These are phyloP conservation scores for Alternaria arborescens DNA, from an alignment of 2,329 filamentous ascomycete species.

Conservation along the genomic window DNA sequence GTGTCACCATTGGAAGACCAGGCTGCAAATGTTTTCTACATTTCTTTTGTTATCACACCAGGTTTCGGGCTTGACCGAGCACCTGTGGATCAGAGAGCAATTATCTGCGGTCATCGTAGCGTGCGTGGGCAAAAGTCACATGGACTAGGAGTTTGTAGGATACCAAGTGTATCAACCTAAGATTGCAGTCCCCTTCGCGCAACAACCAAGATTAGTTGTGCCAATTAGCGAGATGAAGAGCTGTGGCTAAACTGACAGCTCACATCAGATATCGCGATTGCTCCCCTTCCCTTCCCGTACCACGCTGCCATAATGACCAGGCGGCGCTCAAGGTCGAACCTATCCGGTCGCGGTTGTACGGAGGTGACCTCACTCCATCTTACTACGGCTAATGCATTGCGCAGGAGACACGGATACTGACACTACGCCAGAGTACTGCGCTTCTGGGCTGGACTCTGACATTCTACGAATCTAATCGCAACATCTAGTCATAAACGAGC, in stretches of 20 bases:
- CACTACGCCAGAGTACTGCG: slow-evolving; percentile 7
- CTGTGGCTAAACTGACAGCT: slow-evolving; percentile 17
- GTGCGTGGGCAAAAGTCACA: neutral
- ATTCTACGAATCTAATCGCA: slow-evolving; percentile 16
- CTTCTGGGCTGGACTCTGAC: slow-evolving; percentile 5
- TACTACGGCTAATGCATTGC: slow-evolving; percentile 26
- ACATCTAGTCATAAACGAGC: slow-evolving; percentile 17
- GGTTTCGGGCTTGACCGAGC: neutral
- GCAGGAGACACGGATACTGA: slow-evolving; percentile 18
- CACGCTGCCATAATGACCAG: slow-evolving; percentile 19
- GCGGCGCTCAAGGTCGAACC: slow-evolving; percentile 17
- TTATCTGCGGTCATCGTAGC: neutral
- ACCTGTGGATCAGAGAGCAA: neutral
- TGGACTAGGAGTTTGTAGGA: slow-evolving; percentile 3
- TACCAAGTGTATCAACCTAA: slow-evolving; percentile 8
- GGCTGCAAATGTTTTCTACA: neutral
- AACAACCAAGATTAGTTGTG: slow-evolving; percentile 21
- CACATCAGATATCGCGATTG: slow-evolving; percentile 14
- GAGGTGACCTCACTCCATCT: slow-evolving; percentile 21
- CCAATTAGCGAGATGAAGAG: slow-evolving; percentile 23
- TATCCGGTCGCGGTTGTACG: slow-evolving; percentile 22
- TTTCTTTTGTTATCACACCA: neutral
- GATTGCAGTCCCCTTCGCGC: slow-evolving; percentile 8
- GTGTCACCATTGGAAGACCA: neutral
- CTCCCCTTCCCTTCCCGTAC: slow-evolving; percentile 1